Evolutionary conservation across 441 rosid species (phyloP).

Genomic region (Melastoma candidum): DNA sequence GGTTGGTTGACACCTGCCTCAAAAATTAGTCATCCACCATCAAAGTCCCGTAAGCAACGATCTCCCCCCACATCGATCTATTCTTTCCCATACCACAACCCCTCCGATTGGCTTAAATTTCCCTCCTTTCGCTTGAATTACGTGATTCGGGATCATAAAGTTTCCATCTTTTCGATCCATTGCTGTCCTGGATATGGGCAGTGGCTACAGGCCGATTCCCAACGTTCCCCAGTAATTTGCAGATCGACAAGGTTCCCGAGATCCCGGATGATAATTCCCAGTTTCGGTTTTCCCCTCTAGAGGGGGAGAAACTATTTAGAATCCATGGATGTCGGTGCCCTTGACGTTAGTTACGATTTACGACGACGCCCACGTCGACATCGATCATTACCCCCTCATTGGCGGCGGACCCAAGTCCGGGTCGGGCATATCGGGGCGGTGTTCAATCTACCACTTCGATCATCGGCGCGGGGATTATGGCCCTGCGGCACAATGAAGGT

Average conservation of each 20-base stretch:
- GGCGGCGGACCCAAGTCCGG: conserved; percentile 26
- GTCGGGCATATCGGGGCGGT: conserved; percentile 76
- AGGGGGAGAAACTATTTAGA: conserved; percentile 29
- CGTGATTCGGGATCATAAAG: background rate
- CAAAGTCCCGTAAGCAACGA: no score
- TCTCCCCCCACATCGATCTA: no score
- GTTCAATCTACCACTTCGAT: conserved; percentile 82
- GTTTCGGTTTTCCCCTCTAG: conserved; percentile 30
- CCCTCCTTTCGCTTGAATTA: no score
- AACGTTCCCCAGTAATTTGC: conserved; percentile 49
- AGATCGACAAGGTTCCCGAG: conserved; percentile 26
- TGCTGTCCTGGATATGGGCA: conserved; percentile 36
- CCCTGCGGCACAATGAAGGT: conserved; percentile 96
- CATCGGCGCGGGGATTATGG: conserved; percentile 98
- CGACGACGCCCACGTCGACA: conserved; percentile 31
- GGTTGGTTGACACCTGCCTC: no score
- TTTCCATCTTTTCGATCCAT: background rate
- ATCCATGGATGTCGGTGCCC: conserved; percentile 14
- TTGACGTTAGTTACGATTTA: conserved; percentile 13
- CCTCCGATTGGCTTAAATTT: no score
- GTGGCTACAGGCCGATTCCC: conserved; percentile 55
- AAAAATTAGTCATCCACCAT: no score
- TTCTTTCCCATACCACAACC: no score
- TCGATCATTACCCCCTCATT: conserved; percentile 30
- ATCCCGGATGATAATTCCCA: conserved; percentile 15